phyloP scores from a whole-genome alignment of 352 stramenopile species.

The Phytopythium oedochilum region DNA sequence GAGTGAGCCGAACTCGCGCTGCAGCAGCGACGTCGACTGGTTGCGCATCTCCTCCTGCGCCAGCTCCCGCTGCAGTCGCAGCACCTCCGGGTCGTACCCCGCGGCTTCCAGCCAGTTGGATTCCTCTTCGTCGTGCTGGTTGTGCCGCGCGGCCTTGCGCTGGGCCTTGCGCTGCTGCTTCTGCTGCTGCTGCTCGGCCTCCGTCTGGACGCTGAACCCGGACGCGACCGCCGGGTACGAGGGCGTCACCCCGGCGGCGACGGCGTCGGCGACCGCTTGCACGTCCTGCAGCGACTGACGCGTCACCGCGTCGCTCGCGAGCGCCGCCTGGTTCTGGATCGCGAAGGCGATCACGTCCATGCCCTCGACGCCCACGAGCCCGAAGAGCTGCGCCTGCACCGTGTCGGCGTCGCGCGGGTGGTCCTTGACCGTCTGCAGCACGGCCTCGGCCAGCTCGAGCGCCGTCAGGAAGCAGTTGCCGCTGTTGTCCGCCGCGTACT shows the following conservation, averaged over 20 bases:
- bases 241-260: slow-evolving; percentile 3
- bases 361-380: slow-evolving; percentile 78
- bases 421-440: slow-evolving; percentile 61
- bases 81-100: slow-evolving; percentile 74
- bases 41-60: slow-evolving; percentile 55
- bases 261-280: slow-evolving; percentile 27
- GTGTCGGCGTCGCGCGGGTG: slow-evolving; percentile 44
- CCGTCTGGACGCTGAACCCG: slow-evolving; percentile 67
- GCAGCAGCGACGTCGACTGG: slow-evolving; percentile 65
- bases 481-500: slow-evolving; percentile 27
- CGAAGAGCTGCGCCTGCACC: slow-evolving; percentile 73
- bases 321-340: slow-evolving; percentile 41
- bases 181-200: slow-evolving; percentile 49
- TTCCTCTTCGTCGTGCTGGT: slow-evolving; percentile 24
- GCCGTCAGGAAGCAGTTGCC: slow-evolving; percentile 52
- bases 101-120: slow-evolving; percentile 73
- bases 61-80: slow-evolving; percentile 67
- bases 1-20: slow-evolving; percentile 67
- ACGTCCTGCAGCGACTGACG: slow-evolving; percentile 38
- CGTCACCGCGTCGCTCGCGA: slow-evolving; percentile 19
- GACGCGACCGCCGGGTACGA: slow-evolving; percentile 18
- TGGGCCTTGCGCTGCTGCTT: slow-evolving; percentile 48
- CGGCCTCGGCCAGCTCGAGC: slow-evolving; percentile 60
- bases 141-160: slow-evolving; percentile 40
- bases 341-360: slow-evolving; percentile 83